These are phyloP conservation scores for Leonotis leonurus DNA, from an alignment of 257 asterid species.

Conservation along the genomic window DNA sequence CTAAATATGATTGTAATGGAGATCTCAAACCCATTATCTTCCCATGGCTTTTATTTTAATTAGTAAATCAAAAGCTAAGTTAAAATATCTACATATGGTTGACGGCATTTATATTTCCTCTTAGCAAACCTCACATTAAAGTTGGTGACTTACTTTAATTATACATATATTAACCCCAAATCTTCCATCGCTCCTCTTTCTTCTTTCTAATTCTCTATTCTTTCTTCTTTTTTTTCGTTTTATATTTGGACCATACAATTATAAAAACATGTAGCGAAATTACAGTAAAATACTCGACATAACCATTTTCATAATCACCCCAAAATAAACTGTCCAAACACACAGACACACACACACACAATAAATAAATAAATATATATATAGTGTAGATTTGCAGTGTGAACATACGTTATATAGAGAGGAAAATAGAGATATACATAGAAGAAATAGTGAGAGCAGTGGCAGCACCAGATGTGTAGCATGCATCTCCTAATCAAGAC, in stretches of 20 bases:
- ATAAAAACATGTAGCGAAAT: too few relatives aligned
- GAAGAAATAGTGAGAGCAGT: not conserved
- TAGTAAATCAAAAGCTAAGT: not conserved
- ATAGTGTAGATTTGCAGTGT: not conserved
- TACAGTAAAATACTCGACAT: too few relatives aligned
- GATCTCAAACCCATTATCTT: not conserved
- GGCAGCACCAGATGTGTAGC: constrained; percentile 10
- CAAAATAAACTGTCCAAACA: too few relatives aligned
- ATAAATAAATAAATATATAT: too few relatives aligned
- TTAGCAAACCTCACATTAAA: not conserved
- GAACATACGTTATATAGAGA: not conserved
- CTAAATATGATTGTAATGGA: not conserved
- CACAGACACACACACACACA: not conserved
- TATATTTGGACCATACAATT: too few relatives aligned
- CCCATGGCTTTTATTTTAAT: too few relatives aligned
- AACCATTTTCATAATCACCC: too few relatives aligned
- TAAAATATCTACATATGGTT: not conserved
- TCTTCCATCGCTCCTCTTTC: not conserved
- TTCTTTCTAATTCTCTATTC: not conserved
- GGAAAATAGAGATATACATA: not conserved
- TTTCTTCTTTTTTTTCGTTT: too few relatives aligned
- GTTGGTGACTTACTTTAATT: not conserved
- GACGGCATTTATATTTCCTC: not conserved
- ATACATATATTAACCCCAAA: not conserved
- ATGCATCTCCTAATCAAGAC: constrained; percentile 25